These are phyloP conservation scores for Acanthamoeba triangularis DNA, from an alignment of 208 protist species.

Conservation along the genomic window DNA sequence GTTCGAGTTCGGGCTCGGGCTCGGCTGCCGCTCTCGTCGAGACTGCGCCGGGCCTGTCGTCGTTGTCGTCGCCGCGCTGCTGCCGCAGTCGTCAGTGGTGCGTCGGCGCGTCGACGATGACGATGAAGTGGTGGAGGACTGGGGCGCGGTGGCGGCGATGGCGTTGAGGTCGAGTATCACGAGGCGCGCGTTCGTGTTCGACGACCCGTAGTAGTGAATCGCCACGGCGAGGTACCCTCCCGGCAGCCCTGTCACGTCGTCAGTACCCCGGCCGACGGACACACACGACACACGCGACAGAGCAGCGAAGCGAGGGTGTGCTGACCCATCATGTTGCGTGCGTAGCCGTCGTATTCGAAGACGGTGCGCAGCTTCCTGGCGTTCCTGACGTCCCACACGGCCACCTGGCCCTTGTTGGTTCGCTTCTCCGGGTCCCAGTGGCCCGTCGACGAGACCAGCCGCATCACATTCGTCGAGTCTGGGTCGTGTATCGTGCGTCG, in stretches of 20 bases:
- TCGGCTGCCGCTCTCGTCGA: no score
- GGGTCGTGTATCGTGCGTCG: background rate
- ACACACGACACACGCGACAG: background rate
- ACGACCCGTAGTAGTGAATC: slow-evolving; percentile 3
- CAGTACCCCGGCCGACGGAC: background rate
- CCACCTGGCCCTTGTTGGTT: background rate
- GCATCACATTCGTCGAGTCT: background rate
- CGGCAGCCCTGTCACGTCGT: background rate
- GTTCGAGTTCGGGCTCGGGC: no score
- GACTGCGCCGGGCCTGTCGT: no score
- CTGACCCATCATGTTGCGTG: slow-evolving; percentile 6
- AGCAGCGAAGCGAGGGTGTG: background rate
- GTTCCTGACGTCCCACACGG: background rate
- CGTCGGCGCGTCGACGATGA: no score
- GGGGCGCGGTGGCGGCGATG: background rate
- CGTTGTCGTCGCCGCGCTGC: no score
- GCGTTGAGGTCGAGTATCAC: background rate
- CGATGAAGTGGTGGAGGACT: no score
- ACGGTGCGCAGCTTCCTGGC: background rate
- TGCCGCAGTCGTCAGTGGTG: no score
- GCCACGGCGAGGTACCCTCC: background rate
- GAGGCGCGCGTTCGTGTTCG: background rate
- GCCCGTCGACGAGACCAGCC: background rate
- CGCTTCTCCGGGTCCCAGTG: slow-evolving; percentile 27
- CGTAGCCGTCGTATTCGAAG: slow-evolving; percentile 16